Percentiles rank a stretch among this genome's conserved stretches.
phyloP scores from a whole-genome alignment of 2,329 filamentous ascomycete species.

The Cladosporium sp. region DNA sequence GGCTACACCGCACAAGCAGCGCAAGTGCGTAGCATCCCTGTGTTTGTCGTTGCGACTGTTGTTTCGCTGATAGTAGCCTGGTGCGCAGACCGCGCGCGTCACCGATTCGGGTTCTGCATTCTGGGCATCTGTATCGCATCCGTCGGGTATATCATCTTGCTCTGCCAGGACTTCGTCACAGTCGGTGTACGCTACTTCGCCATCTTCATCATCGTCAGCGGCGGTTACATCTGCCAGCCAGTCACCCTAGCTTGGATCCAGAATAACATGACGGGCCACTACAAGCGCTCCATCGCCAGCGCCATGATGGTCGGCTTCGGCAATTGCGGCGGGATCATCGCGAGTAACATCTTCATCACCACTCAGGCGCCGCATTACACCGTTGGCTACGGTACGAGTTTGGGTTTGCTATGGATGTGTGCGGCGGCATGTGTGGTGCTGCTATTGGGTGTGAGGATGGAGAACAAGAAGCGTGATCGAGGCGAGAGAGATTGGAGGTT shows the following conservation, averaged over 20 bases:
- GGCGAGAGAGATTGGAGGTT: slow-evolving; percentile 52
- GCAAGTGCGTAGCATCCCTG: slow-evolving; percentile 43
- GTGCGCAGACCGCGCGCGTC: slow-evolving; percentile 53
- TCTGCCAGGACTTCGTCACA: slow-evolving; percentile 51
- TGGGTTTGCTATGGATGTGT: slow-evolving; percentile 52
- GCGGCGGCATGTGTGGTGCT: slow-evolving; percentile 45
- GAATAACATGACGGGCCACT: slow-evolving; percentile 60
- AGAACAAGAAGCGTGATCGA: slow-evolving; percentile 51
- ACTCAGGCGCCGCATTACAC: slow-evolving; percentile 52
- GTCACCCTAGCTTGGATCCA: slow-evolving; percentile 59
- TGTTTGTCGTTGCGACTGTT: slow-evolving; percentile 41
- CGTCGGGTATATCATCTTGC: slow-evolving; percentile 59
- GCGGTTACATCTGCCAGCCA: slow-evolving; percentile 58
- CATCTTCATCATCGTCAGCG: slow-evolving; percentile 56
- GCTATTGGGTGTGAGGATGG: slow-evolving; percentile 44
- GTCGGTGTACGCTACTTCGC: slow-evolving; percentile 57
- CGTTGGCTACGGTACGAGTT: slow-evolving; percentile 53
- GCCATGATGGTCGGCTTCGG: slow-evolving; percentile 57
- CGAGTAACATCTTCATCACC: slow-evolving; percentile 54
- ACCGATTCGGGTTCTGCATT: slow-evolving; percentile 59
- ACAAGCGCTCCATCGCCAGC: slow-evolving; percentile 57
- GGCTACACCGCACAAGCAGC: slow-evolving; percentile 46
- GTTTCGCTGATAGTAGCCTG: slow-evolving; percentile 47
- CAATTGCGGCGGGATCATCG: slow-evolving; percentile 54
- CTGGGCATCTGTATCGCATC: slow-evolving; percentile 53